Evolutionary conservation across 2,329 filamentous ascomycete genomes (phyloP).

Genomic region (Penicillium janthinellum): DNA sequence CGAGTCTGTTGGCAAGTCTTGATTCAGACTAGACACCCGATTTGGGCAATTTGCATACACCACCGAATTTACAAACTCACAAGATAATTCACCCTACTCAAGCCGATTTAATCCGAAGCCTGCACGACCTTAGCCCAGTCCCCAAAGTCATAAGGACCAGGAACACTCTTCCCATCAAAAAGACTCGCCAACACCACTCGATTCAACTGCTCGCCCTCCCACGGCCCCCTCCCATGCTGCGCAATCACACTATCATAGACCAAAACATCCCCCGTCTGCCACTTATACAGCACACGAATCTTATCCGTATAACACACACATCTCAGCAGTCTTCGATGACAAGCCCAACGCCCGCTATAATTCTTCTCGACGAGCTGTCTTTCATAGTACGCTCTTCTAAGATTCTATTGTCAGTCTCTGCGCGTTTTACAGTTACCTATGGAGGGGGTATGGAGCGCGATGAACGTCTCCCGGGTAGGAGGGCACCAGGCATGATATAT

Average conservation of each 20-base stretch:
- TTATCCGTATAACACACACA: constrained; percentile 39
- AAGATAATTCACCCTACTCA: background rate
- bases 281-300: constrained; percentile 52
- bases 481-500: constrained; percentile 34
- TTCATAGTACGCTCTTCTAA: constrained; percentile 36
- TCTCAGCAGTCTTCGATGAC: too few relatives aligned
- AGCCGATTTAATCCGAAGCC: constrained; percentile 36
- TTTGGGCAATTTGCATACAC: background rate
- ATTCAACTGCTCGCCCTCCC: constrained; percentile 51
- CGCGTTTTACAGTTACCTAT: constrained; percentile 41
- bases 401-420: constrained; percentile 44
- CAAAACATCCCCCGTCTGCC: constrained; percentile 52
- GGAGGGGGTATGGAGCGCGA: constrained; percentile 47
- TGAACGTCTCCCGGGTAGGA: constrained; percentile 47
- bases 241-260: constrained; percentile 54
- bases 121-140: constrained; percentile 53
- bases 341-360: background rate
- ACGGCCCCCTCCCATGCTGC: constrained; percentile 54
- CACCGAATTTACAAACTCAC: background rate
- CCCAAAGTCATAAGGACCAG: constrained; percentile 46
- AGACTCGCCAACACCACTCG: constrained; percentile 52
- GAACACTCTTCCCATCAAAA: constrained; percentile 50
- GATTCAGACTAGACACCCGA: constrained; percentile 13
- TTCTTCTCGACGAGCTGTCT: background rate
- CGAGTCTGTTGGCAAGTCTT: constrained; percentile 38